These are phyloP conservation scores for Tricholoma flavovirens DNA, from an alignment of 768 basidiomycete species.

Conservation along the genomic window DNA sequence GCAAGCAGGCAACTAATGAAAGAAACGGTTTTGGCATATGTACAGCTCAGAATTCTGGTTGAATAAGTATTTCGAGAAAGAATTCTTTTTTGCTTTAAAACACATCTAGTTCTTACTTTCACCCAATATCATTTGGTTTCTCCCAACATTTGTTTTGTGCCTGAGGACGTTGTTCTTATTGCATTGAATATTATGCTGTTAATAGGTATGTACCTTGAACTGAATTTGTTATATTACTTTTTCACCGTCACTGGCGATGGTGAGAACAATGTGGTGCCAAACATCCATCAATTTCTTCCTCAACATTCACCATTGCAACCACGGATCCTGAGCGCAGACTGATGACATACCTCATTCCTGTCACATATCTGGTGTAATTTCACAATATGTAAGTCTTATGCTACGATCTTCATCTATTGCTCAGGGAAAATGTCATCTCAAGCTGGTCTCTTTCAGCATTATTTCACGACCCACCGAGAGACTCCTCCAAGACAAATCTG, in stretches of 20 bases:
- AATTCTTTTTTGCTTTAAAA: not conserved
- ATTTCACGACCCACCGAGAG: constrained; percentile 1
- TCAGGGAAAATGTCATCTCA: not conserved
- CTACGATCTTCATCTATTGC: not conserved
- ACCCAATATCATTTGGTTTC: not conserved
- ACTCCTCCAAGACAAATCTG: constrained; percentile 21
- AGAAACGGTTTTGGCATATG: constrained; percentile 1
- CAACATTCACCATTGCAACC: not conserved
- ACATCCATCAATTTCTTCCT: not conserved
- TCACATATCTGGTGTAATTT: not conserved
- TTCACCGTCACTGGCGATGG: not conserved
- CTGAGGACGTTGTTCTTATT: not conserved
- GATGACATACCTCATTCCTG: not conserved
- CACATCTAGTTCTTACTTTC: not conserved
- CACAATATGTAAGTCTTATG: not conserved
- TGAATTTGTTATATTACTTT: not conserved
- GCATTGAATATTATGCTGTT: not conserved
- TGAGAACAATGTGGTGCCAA: not conserved
- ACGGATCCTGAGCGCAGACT: not conserved
- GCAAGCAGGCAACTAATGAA: constrained; percentile 2
- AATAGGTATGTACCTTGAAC: not conserved
- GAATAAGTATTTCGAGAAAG: not conserved
- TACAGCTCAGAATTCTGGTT: constrained; percentile 1
- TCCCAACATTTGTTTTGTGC: not conserved
- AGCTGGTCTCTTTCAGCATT: too few species aligned